Evolutionary conservation across 2,329 filamentous ascomycete species (phyloP), one percentile per base, ranked within the genome.

Genomic region (Hypoxylon sp.): DNA sequence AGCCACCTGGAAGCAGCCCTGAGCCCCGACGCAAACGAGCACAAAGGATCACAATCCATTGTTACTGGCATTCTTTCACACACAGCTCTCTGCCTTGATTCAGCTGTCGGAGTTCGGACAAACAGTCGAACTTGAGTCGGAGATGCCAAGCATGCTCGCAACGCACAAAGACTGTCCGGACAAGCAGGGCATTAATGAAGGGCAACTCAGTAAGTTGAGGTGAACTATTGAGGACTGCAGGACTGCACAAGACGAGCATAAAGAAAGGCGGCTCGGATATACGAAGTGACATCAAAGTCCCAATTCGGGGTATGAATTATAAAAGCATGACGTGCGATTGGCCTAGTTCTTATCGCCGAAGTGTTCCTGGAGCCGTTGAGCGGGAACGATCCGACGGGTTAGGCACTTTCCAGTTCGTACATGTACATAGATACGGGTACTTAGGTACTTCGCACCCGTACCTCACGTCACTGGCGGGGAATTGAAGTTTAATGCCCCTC

Each of bases 101-200:
- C 29, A 61, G 25, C 12, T 11, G 23, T 64, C 67, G 67, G 67
- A 62, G 48, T 64, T 69, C 61, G 67, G 63, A 67, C 47, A 61
- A 67, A 63, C 46, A 48, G 11, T 8, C 12, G 8, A 37, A 57
- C 7, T 47, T 27, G 3, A 45, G 32, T 68, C 65, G 61, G 65
- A 63, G 58, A 63, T 63, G 58, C 57, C 53, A 45, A 47, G 47
- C 34, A 53, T 34, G 37, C 12, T 46, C 34, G 16, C 21, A 47
- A 47, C n/a, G 11, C 32, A 51, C 6, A 65, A 41, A 52, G n/a
- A 53, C n/a, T 39, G 27, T 51, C 32, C 29, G 29, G 34, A 50
- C 23, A 14, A 52, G 12, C 50, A 47, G 29, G 9, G 19, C 16
- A 27, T 50, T 11, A 52, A 45, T 9, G n/a, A 29, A 43, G n/a